A percentile compares a stretch with the other conserved stretches of the same genome.
These are phyloP conservation scores for Aspergillus aculeatus DNA, from an alignment of 2,329 filamentous ascomycete species.

Conservation along the genomic window DNA sequence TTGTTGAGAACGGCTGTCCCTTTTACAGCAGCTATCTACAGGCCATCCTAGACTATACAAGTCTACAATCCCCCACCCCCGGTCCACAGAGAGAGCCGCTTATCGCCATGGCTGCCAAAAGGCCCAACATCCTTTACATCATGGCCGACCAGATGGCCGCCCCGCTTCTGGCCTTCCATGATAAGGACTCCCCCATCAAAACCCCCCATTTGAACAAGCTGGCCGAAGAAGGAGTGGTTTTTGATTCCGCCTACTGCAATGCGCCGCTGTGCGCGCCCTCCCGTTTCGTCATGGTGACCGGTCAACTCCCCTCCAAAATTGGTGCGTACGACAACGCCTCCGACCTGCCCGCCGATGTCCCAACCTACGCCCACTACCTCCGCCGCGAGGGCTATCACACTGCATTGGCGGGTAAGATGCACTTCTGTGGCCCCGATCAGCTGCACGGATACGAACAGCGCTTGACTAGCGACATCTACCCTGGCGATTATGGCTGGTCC, in stretches of 20 bases:
- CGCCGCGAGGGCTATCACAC: constrained; percentile 85
- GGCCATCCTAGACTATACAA: background rate
- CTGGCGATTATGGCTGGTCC: constrained; percentile 89
- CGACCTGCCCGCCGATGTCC: constrained; percentile 77
- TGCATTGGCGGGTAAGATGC: constrained; percentile 91
- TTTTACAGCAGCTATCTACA: background rate
- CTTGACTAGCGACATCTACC: constrained; percentile 93
- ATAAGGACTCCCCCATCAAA: constrained; percentile 82
- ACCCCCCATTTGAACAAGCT: constrained; percentile 86
- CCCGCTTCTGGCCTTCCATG: constrained; percentile 88
- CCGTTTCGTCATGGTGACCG: constrained; percentile 91
- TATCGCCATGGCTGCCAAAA: constrained; percentile 42
- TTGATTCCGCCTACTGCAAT: constrained; percentile 92
- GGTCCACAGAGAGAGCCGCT: background rate
- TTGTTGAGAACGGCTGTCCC: background rate
- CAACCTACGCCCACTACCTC: constrained; percentile 90
- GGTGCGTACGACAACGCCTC: constrained; percentile 89
- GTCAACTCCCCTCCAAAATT: constrained; percentile 87
- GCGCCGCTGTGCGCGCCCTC: constrained; percentile 90
- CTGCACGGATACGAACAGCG: constrained; percentile 90
- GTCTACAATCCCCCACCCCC: background rate
- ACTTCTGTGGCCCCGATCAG: constrained; percentile 87
- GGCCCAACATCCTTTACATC: constrained; percentile 84
- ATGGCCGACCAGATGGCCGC: constrained; percentile 96
- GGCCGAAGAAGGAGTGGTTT: constrained; percentile 78